Base-by-base conservation (phyloP, 2,329 filamentous ascomycete species). In the Rutstroemia sp. region DNA sequence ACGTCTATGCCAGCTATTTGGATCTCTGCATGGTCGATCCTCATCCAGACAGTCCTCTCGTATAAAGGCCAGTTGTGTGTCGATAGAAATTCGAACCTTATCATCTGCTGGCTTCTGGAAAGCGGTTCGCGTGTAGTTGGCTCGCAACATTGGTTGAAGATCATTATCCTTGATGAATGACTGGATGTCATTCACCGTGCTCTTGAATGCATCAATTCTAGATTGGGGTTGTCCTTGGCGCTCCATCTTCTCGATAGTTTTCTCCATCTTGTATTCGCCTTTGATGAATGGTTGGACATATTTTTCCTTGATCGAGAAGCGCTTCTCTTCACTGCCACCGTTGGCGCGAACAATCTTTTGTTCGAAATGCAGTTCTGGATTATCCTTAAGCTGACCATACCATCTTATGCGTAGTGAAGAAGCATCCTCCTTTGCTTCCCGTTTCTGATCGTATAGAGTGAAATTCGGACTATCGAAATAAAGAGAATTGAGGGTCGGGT, bases 81-180 rank as follows among this genome's bases (percentile, higher is more conserved):
- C 94, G 58, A 99, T 88, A 5, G 91, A 92, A 65, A 99, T 89
- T 54, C 94, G 85, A 48, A 99, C 86, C 19, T 89, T 87, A 71
- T 95, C 85, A 69, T 99, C 92, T 14, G 89, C 84, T 5, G 94
- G 94, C 63, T 96, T 96, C 72, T 99, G 94, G 76, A 97, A 99
- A 1, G 94, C 94, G 1, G 91, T 95, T 60, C 94, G 88, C 41
- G 86, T 88, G 71, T 97, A 97, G 73, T 95, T 96, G 61, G 94
- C 94, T 51, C 94, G 85, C 53, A 99, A 72, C 34, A 96, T 81
- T 5, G 94, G 94, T 69, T 92, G 83, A 16, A 99, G 77, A 55
- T 88, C 80, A 66, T 89, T 83, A 49, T 88, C 79, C 66, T 83
- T 81, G 69, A 96, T 84, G 66, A 95, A 92, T 1, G 78, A 76